Percentiles rank a stretch among this genome's conserved stretches.
phyloP scores from a whole-genome alignment of 1,284 basidiomycete genomes.

The Tetrapyrgos nigripes region DNA sequence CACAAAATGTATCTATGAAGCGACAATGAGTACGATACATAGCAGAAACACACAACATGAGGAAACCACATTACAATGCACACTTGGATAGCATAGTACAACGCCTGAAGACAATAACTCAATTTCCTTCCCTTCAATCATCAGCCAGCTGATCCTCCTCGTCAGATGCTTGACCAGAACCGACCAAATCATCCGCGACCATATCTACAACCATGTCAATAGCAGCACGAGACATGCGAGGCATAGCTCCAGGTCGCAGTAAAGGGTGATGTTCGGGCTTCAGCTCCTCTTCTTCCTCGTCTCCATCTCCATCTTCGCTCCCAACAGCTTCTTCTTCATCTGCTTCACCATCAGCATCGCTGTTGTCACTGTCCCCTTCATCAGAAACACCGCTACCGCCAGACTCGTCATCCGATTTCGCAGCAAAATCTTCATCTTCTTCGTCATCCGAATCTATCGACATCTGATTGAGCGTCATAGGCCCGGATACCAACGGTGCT shows the following conservation, averaged over 20 bases:
- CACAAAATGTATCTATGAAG: too few relatives aligned
- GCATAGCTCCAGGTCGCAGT: constrained; percentile 70
- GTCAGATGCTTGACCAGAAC: constrained; percentile 27
- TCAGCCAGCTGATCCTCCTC: constrained; percentile 38
- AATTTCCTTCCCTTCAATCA: not conserved
- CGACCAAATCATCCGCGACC: constrained; percentile 56
- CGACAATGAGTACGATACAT: too few relatives aligned
- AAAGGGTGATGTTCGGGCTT: constrained; percentile 66
- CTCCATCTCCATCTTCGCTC: constrained; percentile 35
- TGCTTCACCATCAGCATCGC: constrained; percentile 34
- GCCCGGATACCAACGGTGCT: constrained; percentile 21
- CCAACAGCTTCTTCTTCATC: constrained; percentile 29
- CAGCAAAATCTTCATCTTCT: constrained; percentile 55
- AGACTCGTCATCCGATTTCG: constrained; percentile 29
- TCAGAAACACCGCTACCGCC: constrained; percentile 10
- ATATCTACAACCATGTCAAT: constrained; percentile 70
- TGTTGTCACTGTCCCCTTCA: constrained; percentile 16
- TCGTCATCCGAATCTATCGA: constrained; percentile 58
- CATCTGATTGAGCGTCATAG: constrained; percentile 45
- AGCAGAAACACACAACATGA: too few relatives aligned
- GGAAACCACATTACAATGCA: too few relatives aligned
- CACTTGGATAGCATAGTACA: too few relatives aligned
- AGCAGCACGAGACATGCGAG: constrained; percentile 67
- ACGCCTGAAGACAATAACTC: constrained; percentile 13
- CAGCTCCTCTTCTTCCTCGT: constrained; percentile 51